These are phyloP conservation scores for Aspergillus versicolor DNA, from an alignment of 2,329 filamentous ascomycete species.

Conservation along the genomic window DNA sequence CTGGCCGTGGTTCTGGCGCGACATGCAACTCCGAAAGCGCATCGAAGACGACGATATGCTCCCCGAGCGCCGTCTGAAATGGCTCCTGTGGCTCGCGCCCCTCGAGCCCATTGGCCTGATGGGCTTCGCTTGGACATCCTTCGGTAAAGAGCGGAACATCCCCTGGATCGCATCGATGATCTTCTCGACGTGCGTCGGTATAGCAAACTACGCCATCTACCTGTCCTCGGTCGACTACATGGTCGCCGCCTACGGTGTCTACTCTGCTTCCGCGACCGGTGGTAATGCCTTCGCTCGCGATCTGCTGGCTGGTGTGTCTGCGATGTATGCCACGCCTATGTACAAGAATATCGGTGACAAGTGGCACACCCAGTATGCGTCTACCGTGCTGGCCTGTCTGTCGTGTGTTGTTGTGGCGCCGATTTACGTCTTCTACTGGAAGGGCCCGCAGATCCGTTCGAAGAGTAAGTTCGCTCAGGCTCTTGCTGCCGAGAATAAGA, in stretches of 20 bases:
- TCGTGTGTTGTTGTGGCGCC: conserved; percentile 54
- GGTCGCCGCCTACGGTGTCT: conserved; percentile 71
- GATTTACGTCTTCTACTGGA: conserved; percentile 58
- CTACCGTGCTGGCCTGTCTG: conserved; percentile 53
- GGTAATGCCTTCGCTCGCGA: conserved; percentile 74
- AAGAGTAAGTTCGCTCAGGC: conserved; percentile 54
- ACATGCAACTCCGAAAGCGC: conserved; percentile 36
- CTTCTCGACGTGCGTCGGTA: conserved; percentile 65
- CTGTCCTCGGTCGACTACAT: conserved; percentile 78
- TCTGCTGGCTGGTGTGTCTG: conserved; percentile 70
- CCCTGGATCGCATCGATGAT: conserved; percentile 70
- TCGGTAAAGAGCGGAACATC: conserved; percentile 57
- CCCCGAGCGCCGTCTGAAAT: conserved; percentile 65
- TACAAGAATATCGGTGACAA: conserved; percentile 50
- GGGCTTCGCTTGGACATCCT: conserved; percentile 67
- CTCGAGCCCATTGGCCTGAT: conserved; percentile 66
- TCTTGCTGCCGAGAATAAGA: conserved; percentile 23
- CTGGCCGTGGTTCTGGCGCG: conserved; percentile 50
- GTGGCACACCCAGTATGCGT: conserved; percentile 53
- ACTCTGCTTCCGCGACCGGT: conserved; percentile 71
- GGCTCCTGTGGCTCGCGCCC: conserved; percentile 62
- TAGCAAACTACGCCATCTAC: conserved; percentile 73
- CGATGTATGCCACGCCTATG: conserved; percentile 66
- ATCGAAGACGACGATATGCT: conserved; percentile 52
- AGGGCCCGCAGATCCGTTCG: conserved; percentile 53